Base-by-base conservation (phyloP, 345 rosid species). In the Hypericum perforatum region DNA sequence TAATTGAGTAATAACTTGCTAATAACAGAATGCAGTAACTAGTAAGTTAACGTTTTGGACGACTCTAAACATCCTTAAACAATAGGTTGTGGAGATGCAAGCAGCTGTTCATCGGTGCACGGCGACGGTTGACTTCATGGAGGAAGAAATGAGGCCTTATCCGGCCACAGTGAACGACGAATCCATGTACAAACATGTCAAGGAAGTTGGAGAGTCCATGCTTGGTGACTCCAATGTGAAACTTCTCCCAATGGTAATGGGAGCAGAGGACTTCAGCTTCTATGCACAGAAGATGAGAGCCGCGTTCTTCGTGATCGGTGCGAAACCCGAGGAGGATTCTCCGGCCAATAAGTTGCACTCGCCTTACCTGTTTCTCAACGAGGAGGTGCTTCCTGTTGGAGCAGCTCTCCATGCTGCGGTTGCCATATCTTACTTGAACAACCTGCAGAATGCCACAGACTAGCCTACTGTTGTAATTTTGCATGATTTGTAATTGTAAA, bases 241-340 rank as follows among this genome's bases (percentile, higher is more conserved):
- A 49, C 71, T 78, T 7, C 39, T 75, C 11, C 85, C 78, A 6
- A 6, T 42, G 70, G 1, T 0, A 0, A 77, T 79, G 89, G 89
- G 10, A 41, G 82, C 82, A 29, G 89, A 82, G 66, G 89, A 82
- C 56, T 82, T 82, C 64, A 60, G 82, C 71, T 82, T 75, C 73
- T 79, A 66, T 56, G 57, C 78, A 7, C 52, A 77, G 58, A 69
- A 69, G 65, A 71, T 75, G 64, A 61, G 60, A 13, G 71, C 85
- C 7, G 69, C 82, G 9, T 52, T 79, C 37, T 79, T 73, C 68
- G 0, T 56, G 37, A 69, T 79, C 0, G 82, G 50, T 12, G 50
- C 50, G 5, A 45, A 80, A 32, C 45, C 53, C 40, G 60, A 49
- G 9, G 69, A 74, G 22, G 37, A 63, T n/a, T n/a, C n/a, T n/a